phyloP scores from a whole-genome alignment of 169 alveolate genomes.

The Eimeria falciformis region DNA sequence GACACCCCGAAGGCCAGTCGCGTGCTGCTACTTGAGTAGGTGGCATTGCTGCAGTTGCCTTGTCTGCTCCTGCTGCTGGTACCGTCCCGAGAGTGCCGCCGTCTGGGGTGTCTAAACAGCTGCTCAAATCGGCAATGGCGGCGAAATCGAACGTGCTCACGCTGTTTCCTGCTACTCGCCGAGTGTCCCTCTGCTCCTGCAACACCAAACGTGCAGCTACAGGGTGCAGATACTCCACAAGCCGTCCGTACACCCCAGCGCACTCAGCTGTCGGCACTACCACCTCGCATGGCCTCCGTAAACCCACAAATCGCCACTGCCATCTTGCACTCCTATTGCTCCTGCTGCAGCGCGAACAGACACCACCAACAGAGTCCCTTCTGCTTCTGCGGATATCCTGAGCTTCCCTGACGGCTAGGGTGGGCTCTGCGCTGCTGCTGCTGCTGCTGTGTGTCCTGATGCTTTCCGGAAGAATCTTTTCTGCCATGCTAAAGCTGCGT shows the following conservation, averaged over 20 bases:
- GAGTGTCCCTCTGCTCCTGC: not conserved
- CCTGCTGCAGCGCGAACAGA: not conserved
- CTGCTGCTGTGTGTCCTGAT: slow-evolving; percentile 2
- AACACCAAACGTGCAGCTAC: not conserved
- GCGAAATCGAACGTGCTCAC: slow-evolving; percentile 1
- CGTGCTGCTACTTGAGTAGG: not conserved
- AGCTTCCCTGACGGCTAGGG: not conserved
- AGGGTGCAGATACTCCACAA: slow-evolving; percentile 66
- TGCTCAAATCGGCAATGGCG: not conserved
- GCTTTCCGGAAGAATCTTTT: not conserved
- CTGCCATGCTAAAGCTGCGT: not conserved
- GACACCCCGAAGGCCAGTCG: slow-evolving; percentile 2
- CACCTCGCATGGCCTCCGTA: slow-evolving; percentile 36
- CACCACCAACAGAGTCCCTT: not conserved
- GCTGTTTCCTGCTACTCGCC: slow-evolving; percentile 35
- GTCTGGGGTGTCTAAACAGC: not conserved
- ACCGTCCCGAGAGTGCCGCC: not conserved
- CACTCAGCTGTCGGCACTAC: slow-evolving; percentile 20
- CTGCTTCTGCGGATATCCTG: not conserved
- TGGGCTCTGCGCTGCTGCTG: slow-evolving; percentile 1
- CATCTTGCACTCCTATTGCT: not conserved
- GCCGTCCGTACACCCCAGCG: slow-evolving; percentile 73
- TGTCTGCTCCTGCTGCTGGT: not conserved
- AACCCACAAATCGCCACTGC: slow-evolving; percentile 70
- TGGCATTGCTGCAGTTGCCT: not conserved